phyloP scores from a whole-genome alignment of 352 stramenopile genomes.

The Phytopythium ostracodes region DNA sequence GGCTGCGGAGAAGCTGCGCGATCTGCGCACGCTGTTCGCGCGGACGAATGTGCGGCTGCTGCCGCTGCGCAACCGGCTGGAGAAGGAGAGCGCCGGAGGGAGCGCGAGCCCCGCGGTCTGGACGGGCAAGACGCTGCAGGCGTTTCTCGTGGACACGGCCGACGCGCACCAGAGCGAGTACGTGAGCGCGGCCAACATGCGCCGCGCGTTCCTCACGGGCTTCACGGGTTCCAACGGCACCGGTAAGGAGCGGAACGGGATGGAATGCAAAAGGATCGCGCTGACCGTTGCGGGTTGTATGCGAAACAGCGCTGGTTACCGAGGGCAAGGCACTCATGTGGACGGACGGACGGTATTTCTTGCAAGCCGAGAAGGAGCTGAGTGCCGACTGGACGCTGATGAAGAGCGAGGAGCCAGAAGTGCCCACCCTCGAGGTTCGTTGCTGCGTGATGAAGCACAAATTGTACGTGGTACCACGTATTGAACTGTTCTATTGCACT shows the following conservation, averaged over 20 bases:
- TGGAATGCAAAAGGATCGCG: background rate
- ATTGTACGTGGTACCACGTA: no score
- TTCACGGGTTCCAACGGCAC: conserved; percentile 98
- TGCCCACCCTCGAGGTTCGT: conserved; percentile 89
- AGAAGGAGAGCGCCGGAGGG: conserved; percentile 33
- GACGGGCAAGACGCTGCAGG: conserved; percentile 58
- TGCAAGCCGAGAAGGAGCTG: conserved; percentile 95
- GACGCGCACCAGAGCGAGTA: conserved; percentile 99
- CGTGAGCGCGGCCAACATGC: conserved; percentile 93
- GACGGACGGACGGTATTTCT: conserved; percentile 98
- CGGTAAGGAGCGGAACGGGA: conserved; percentile 19
- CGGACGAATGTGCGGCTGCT: conserved; percentile 65
- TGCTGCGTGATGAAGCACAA: no score
- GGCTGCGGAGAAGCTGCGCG: conserved; percentile 55
- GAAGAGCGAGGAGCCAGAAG: conserved; percentile 90
- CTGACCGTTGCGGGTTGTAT: background rate
- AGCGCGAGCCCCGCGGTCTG: conserved; percentile 16
- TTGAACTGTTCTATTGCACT: no score
- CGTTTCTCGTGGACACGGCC: conserved; percentile 94
- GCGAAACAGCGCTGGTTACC: conserved; percentile 62
- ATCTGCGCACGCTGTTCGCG: conserved; percentile 57
- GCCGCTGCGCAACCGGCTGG: conserved; percentile 50
- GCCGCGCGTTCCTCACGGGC: conserved; percentile 92
- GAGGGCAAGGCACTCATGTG: conserved; percentile 91
- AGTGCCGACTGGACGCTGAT: conserved; percentile 94